Conservation (phyloP, 2,329 filamentous ascomycete species). For the Sporothrix brasiliensis region DNA sequence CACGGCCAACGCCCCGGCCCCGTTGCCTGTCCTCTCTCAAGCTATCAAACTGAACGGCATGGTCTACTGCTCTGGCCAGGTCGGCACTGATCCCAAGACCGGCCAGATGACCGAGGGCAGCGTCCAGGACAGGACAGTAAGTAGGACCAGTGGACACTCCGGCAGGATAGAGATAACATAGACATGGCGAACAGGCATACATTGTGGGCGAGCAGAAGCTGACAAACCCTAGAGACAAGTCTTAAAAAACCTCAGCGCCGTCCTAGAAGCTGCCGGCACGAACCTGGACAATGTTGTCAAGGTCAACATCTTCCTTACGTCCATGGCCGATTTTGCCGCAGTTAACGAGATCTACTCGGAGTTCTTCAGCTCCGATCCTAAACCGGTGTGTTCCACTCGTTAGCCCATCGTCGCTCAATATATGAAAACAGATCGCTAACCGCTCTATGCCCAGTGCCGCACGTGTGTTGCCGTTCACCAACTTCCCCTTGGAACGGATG, state of each 20-base stretch:
- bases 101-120: conserved; percentile 59
- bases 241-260: conserved; percentile 60
- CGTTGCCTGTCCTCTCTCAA: conserved; percentile 61
- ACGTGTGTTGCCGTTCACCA: conserved; percentile 75
- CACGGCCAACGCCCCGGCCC: conserved; percentile 54
- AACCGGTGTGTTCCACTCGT: conserved; percentile 47
- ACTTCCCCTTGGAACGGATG: conserved; percentile 68
- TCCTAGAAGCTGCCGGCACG: conserved; percentile 64
- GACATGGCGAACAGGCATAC: background rate
- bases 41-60: conserved; percentile 65
- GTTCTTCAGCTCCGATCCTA: conserved; percentile 50
- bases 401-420: background rate
- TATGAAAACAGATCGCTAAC: background rate
- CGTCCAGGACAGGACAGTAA: conserved; percentile 57
- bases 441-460: conserved; percentile 45
- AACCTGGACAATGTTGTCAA: conserved; percentile 65
- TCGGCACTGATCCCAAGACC: conserved; percentile 61
- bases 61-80: conserved; percentile 70
- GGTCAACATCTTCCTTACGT: conserved; percentile 66
- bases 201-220: background rate
- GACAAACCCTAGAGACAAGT: conserved; percentile 51
- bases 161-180: too few species aligned
- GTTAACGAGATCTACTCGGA: conserved; percentile 61
- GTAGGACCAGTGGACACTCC: background rate
- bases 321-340: conserved; percentile 65